These are phyloP conservation scores for Claviceps humidiphila DNA, from an alignment of 2,329 filamentous ascomycete species.

Conservation along the genomic window DNA sequence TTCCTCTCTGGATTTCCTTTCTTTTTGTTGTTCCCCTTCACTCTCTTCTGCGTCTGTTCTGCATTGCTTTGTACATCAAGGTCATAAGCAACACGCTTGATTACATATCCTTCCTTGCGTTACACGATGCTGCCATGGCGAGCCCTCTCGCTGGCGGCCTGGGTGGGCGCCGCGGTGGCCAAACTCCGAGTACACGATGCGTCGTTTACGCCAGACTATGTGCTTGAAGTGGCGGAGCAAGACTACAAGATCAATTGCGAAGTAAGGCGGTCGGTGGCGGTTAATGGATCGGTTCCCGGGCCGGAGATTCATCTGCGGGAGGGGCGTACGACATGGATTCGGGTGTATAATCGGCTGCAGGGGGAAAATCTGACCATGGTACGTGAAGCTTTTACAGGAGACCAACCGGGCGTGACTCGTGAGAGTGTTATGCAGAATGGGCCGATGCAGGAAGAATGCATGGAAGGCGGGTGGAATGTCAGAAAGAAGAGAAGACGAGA, in stretches of 20 bases:
- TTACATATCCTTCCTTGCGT: too few species aligned
- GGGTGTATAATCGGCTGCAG: constrained; percentile 44
- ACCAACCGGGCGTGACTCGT: too few species aligned
- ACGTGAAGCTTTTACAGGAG: constrained; percentile 7
- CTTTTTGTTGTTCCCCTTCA: too few species aligned
- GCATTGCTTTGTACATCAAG: too few species aligned
- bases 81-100: too few species aligned
- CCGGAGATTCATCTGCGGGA: constrained; percentile 32
- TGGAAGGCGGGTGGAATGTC: not conserved
- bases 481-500: not conserved
- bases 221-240: constrained; percentile 30
- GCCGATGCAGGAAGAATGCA: not conserved
- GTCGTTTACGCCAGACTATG: constrained; percentile 27
- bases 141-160: not conserved
- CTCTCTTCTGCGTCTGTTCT: too few species aligned
- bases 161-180: not conserved
- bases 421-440: too few species aligned
- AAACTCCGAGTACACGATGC: constrained; percentile 12
- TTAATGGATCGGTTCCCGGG: constrained; percentile 41
- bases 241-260: constrained; percentile 17
- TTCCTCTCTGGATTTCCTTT: too few species aligned
- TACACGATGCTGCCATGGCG: not conserved
- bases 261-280: constrained; percentile 17
- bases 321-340: constrained; percentile 37
- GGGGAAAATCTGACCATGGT: constrained; percentile 45